A percentile compares a stretch with the other conserved stretches of the same genome.
phyloP scores from a whole-genome alignment of 306 rosid genomes.

The Coriaria nepalensis region DNA sequence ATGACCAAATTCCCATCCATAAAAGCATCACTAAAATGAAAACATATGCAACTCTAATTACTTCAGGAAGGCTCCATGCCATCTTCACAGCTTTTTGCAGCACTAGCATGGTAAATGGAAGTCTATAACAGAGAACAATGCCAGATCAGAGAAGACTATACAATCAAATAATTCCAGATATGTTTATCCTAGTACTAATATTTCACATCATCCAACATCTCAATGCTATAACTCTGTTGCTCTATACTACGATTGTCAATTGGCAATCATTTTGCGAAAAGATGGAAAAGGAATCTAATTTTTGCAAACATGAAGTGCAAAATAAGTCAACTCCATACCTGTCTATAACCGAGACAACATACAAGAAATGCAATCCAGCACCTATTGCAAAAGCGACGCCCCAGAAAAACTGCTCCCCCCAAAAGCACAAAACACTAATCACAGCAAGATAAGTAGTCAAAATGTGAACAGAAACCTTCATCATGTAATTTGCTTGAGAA shows the following conservation, averaged over 20 bases:
- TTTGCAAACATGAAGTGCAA: not conserved
- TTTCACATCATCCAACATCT: no score
- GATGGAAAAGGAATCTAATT: not conserved
- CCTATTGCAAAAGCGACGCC: slow-evolving; percentile 81
- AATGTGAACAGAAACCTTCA: slow-evolving; percentile 88
- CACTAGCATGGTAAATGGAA: slow-evolving; percentile 93
- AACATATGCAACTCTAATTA: slow-evolving; percentile 62
- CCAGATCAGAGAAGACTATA: slow-evolving; percentile 16
- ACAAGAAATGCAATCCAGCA: slow-evolving; percentile 68
- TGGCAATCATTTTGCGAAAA: no score
- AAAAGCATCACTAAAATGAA: slow-evolving; percentile 75
- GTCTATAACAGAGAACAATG: slow-evolving; percentile 37
- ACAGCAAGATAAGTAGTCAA: slow-evolving; percentile 92
- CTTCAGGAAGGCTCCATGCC: slow-evolving; percentile 81
- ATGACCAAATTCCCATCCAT: slow-evolving; percentile 92
- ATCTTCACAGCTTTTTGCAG: slow-evolving; percentile 83
- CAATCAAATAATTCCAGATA: no score
- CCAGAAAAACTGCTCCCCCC: slow-evolving; percentile 81
- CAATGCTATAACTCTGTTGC: no score
- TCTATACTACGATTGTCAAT: no score
- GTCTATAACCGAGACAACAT: slow-evolving; percentile 73
- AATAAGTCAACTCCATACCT: slow-evolving; percentile 34
- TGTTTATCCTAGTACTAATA: no score
- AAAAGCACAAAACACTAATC: slow-evolving; percentile 82
- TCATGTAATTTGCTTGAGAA: slow-evolving; percentile 55